phyloP scores from a whole-genome alignment of 2,329 filamentous ascomycete genomes.

The Escovopsis sp. region DNA sequence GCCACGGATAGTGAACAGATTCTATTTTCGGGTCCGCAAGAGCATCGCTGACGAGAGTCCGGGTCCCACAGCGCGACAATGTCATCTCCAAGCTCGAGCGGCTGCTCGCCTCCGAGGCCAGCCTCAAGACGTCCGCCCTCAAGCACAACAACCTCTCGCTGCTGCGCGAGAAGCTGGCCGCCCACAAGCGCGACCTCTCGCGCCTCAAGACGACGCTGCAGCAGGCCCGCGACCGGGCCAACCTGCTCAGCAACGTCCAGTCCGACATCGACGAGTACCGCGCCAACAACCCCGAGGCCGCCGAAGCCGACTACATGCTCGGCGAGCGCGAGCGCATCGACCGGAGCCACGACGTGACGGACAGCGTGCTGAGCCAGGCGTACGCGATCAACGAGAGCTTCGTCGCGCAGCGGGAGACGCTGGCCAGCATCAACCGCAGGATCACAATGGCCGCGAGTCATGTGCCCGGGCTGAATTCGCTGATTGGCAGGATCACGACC shows the following conservation, averaged over 20 bases:
- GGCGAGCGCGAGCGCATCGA: slow-evolving; percentile 77
- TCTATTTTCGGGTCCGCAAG: neutral
- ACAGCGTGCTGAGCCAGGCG: slow-evolving; percentile 83
- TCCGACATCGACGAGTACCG: slow-evolving; percentile 87
- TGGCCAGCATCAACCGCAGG: slow-evolving; percentile 76
- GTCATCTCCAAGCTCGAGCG: slow-evolving; percentile 72
- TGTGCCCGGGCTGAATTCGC: slow-evolving; percentile 79
- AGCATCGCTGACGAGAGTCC: neutral
- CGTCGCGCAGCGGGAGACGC: slow-evolving; percentile 67
- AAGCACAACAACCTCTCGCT: slow-evolving; percentile 93
- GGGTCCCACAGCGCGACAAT: slow-evolving; percentile 51
- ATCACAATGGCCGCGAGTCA: slow-evolving; percentile 83
- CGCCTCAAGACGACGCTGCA: slow-evolving; percentile 60
- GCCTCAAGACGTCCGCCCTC: slow-evolving; percentile 76
- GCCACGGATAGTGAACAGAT: no score
- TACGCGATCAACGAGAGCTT: slow-evolving; percentile 96
- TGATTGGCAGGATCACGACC: slow-evolving; percentile 84
- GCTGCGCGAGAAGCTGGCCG: slow-evolving; percentile 75
- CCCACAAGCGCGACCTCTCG: slow-evolving; percentile 70
- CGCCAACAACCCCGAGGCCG: slow-evolving; percentile 61
- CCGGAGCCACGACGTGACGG: slow-evolving; percentile 75
- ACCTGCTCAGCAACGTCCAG: slow-evolving; percentile 79
- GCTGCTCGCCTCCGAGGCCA: slow-evolving; percentile 83
- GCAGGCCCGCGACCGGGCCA: slow-evolving; percentile 71
- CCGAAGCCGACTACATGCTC: slow-evolving; percentile 95